Percentiles rank a stretch among this genome's conserved stretches.
Evolutionary conservation across 2,329 filamentous ascomycete species (phyloP).

Genomic region (Microsporum audouinii): DNA sequence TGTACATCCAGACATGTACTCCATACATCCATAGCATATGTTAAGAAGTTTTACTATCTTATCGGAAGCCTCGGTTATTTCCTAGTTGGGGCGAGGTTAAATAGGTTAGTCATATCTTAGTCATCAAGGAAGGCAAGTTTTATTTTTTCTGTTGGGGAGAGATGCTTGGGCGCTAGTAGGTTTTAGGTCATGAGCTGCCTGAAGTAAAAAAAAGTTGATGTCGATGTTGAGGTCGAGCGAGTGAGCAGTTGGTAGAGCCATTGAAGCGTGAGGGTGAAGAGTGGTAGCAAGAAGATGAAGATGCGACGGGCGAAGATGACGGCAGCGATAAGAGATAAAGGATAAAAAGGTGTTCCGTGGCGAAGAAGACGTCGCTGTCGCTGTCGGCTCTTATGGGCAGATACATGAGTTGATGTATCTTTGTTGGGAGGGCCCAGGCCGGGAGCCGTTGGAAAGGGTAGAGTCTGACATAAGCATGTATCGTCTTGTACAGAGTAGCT

Average conservation of each 20-base stretch:
- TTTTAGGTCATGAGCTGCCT: neutral
- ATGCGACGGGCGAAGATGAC: neutral
- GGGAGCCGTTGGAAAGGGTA: neutral
- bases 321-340: neutral
- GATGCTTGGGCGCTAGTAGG: neutral
- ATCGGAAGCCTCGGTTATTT: neutral
- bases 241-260: neutral
- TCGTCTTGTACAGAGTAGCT: neutral
- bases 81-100: neutral
- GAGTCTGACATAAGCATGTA: neutral
- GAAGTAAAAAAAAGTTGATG: neutral
- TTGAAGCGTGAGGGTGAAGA: neutral
- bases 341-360: neutral
- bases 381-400: neutral
- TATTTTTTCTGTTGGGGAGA: conserved; percentile 4
- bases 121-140: neutral
- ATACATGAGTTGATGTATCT: neutral
- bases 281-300: neutral
- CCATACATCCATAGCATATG: neutral
- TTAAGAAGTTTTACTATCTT: neutral
- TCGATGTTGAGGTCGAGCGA: neutral
- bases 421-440: neutral
- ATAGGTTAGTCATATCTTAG: neutral
- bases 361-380: neutral
- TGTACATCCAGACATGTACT: no score